Percentiles rank a stretch among this genome's conserved stretches.
Conservation (phyloP, 768 basidiomycete genomes). For the Imleria badia region DNA sequence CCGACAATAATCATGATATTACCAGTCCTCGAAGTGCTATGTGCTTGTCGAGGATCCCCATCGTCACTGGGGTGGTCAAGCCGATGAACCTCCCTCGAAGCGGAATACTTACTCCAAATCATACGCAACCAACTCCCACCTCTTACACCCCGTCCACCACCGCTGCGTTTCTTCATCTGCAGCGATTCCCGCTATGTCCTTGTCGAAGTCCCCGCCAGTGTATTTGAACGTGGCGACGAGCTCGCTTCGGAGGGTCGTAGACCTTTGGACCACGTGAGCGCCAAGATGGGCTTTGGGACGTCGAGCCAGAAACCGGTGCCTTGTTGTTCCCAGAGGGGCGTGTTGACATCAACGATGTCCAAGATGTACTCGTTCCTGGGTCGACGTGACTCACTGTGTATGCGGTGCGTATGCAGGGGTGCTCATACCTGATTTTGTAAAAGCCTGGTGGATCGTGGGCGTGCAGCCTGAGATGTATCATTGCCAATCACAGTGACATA, state of each 20-base stretch:
- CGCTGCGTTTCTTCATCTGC: constrained; percentile 64
- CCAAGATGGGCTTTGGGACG: constrained; percentile 53
- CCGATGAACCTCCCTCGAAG: constrained; percentile 48
- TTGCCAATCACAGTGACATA: constrained; percentile 31
- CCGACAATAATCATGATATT: too few species aligned
- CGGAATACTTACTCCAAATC: constrained; percentile 68
- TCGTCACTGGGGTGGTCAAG: too few species aligned
- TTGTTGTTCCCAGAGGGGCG: constrained; percentile 71
- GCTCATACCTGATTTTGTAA: constrained; percentile 67
- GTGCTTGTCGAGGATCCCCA: too few species aligned
- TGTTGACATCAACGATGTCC: constrained; percentile 76
- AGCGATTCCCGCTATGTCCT: constrained; percentile 63
- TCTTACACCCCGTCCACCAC: constrained; percentile 57
- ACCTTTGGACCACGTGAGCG: constrained; percentile 50
- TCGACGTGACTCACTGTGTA: background rate
- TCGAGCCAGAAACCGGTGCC: constrained; percentile 82
- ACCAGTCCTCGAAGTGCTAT: too few species aligned
- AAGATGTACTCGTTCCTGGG: constrained; percentile 61
- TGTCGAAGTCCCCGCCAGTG: constrained; percentile 59
- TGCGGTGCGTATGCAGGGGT: background rate
- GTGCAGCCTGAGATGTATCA: background rate
- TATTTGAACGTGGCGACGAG: constrained; percentile 81
- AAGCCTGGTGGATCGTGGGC: constrained; percentile 48
- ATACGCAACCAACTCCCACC: background rate
- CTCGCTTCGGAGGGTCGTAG: constrained; percentile 75